Evolutionary conservation across 371 early-diverging fungal genomes (phyloP), one percentile per base, ranked within the genome.

Genomic region (Mortierella sp.): DNA sequence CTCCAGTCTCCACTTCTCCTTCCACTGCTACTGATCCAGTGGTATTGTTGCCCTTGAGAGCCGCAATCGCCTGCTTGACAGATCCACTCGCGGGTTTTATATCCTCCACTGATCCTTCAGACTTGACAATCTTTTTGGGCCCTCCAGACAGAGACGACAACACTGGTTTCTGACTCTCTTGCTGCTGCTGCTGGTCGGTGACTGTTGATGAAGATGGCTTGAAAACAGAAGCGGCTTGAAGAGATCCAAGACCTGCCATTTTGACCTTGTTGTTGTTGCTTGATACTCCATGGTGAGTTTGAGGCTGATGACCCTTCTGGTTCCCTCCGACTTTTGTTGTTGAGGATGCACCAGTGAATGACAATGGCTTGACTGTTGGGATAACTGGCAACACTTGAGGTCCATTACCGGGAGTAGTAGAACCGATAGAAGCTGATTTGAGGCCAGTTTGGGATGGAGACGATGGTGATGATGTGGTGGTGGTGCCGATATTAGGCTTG

Each of bases 41-140:
- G 48, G 14, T 72, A 3, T 47, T 45, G 14, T 65, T 72, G 11
- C 19, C 80, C 55, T 79, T 81, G 45, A 84, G 60, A 0, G 79
- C 48, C 9, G 76, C 81, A 73, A 84, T 84, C 31, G 84, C 84
- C 31, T 84, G 75, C 50, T 81, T 78, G 28, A 84, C 84, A 45
- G 81, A 81, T 44, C 84, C 81, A 74, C 70, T 81, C 0, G 81
- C 81, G 19, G 84, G 84, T 68, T 58, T 78, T 42, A 78, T 60
- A 70, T 84, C 80, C 50, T 78, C 74, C 13, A 8, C 76, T 14
- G 13, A 26, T 42, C 52, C 58, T 1, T 77, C 48, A 47, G 47
- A 44, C 48, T 26, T 65, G 10, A n/a, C 74, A 65, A 24, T 63
- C 54, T 28, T 52, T 21, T 34, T 77, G 50, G 48, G 28, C 8